phyloP scores from a whole-genome alignment of 2,329 filamentous ascomycete species.

The Xylariaceae sp. region DNA sequence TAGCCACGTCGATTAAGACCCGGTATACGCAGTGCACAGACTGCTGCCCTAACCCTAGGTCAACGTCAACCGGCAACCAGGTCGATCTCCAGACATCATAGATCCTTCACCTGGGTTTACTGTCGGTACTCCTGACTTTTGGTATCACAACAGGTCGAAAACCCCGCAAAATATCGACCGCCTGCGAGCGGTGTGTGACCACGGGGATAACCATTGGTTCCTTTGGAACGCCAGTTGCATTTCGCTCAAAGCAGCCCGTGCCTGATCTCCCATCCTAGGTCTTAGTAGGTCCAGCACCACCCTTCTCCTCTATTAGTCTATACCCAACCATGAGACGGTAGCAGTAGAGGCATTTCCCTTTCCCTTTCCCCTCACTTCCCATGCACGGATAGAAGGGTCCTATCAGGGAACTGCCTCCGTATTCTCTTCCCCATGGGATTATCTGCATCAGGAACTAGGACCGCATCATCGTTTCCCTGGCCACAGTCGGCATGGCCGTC shows the following conservation, averaged over 20 bases:
- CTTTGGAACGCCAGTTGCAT: neutral
- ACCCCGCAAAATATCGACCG: neutral
- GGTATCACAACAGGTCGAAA: constrained; percentile 1
- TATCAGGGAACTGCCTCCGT: constrained; percentile 7
- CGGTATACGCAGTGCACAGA: too few species aligned
- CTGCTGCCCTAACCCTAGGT: too few species aligned
- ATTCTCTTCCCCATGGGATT: constrained; percentile 1
- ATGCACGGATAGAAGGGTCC: constrained; percentile 12
- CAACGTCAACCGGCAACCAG: neutral
- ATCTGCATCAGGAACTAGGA: neutral
- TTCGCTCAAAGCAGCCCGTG: neutral
- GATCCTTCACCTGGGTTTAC: neutral
- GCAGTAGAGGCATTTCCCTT: neutral
- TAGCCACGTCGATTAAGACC: too few species aligned
- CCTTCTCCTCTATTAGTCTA: neutral
- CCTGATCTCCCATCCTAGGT: neutral
- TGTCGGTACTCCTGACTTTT: neutral
- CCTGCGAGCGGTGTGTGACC: neutral
- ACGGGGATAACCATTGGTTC: neutral
- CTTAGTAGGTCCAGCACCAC: neutral
- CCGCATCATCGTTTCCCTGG: constrained; percentile 1
- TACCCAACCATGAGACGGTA: constrained; percentile 12
- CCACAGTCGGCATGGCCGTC: constrained; percentile 4
- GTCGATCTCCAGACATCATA: neutral
- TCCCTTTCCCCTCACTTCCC: neutral